These are phyloP conservation scores for Sambucus nigra DNA, from an alignment of 129 eudicot species.

Conservation along the genomic window DNA sequence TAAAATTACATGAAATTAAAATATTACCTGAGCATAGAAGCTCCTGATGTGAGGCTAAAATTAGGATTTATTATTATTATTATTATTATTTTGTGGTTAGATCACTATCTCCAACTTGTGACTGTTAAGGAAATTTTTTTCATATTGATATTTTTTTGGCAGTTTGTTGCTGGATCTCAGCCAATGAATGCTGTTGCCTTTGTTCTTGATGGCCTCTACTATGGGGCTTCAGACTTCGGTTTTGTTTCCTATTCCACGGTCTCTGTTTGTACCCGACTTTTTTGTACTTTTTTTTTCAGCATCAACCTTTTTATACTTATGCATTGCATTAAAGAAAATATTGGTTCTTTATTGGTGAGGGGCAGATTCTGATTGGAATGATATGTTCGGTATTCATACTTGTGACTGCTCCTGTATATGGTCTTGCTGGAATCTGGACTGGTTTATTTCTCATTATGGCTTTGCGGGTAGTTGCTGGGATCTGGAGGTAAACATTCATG, in stretches of 20 bases:
- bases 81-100: no score
- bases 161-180: slow-evolving; percentile 93
- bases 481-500: slow-evolving; percentile 45
- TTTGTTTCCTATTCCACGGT: slow-evolving; percentile 95
- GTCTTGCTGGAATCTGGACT: slow-evolving; percentile 85
- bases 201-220: slow-evolving; percentile 93
- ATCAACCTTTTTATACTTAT: background rate
- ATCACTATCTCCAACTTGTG: background rate
- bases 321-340: no score
- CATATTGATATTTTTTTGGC: background rate
- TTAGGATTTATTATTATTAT: no score
- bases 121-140: background rate
- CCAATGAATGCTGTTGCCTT: slow-evolving; percentile 91
- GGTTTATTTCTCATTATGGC: slow-evolving; percentile 85
- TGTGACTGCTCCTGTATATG: slow-evolving; percentile 49
- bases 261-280: slow-evolving; percentile 4
- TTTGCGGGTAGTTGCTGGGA: slow-evolving; percentile 74
- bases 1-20: no score
- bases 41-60: no score
- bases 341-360: background rate
- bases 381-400: slow-evolving; percentile 52
- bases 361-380: slow-evolving; percentile 62
- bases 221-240: slow-evolving; percentile 85
- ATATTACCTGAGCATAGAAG: no score
- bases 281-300: background rate